Base-by-base conservation (phyloP, 805 yeast genomes). In the Pichia ethanolica region DNA sequence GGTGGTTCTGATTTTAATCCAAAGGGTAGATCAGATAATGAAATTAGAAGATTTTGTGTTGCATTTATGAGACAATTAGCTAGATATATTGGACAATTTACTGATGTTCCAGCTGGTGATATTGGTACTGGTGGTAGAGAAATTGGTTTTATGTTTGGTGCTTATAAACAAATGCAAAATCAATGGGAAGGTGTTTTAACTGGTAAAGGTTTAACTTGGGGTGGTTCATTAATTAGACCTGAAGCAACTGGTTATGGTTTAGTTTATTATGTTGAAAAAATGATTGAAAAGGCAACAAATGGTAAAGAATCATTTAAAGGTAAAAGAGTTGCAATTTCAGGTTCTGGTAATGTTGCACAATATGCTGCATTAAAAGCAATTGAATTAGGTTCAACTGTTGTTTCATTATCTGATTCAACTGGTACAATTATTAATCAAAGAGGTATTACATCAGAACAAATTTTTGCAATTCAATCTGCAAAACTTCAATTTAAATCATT, bases 21-120 rank as follows among this genome's bases (percentile, higher is more conserved):
- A 64, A 91, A 91, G 81, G 96, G 91, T 67, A 86, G 83, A 73
- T 79, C 95, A 53, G 93, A 90, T 72, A 71, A 74, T 62, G 99
- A 91, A 78, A 91, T 91, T 74, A 85, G 99, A 79, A 83, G 96
- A 72, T 91, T 91, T 82, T 91, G 97, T 78, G 81, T 79, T 64
- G 79, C 97, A 46, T 91, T 91, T 80, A 91, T 91, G 96, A 78
- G 88, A 71, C 96, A 91, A 75, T 82, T 91, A 64, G 82, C 90
- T 58, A 85, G 96, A 72, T 90, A 90, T 82, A 91, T 91, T 73
- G 99, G 98, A 56, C 89, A 86, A 67, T 91, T 87, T 72, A 89
- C 96, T 53, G 99, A 91, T 74, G 97, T 93, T 49, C 99, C 99
- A 67, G 99, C 99, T 59, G 99, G 99, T 73, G 99, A 91, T 74